A percentile compares a stretch with the other conserved stretches of the same genome.
Conservation (phyloP, 1,139 yeast species). For the Pichia norvegensis region DNA sequence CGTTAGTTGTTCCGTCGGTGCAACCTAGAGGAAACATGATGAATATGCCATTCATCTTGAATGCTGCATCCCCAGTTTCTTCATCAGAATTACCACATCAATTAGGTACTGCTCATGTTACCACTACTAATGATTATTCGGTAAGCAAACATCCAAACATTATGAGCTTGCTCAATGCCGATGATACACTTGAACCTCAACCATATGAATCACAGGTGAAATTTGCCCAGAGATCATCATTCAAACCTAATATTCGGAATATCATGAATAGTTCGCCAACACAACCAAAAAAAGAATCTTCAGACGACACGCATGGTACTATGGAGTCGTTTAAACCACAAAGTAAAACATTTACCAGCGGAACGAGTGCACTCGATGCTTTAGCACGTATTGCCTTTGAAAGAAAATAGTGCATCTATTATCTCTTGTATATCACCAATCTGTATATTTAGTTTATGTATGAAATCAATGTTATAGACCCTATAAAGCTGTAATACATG, state of each 20-base stretch:
- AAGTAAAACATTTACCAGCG: conserved; percentile 10
- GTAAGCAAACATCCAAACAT: conserved; percentile 16
- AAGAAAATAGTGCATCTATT: conserved; percentile 16
- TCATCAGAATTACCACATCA: not conserved
- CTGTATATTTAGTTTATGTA: conserved; percentile 6
- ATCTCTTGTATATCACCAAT: conserved; percentile 1
- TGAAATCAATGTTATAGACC: not conserved
- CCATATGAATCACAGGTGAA: not conserved
- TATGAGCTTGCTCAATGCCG: conserved; percentile 27
- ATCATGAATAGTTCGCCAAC: conserved; percentile 9
- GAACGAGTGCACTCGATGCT: conserved; percentile 28
- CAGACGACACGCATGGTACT: not conserved
- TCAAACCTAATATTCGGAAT: conserved; percentile 11
- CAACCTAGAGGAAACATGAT: conserved; percentile 4
- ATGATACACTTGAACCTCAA: conserved; percentile 7
- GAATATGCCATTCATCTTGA: conserved; percentile 11
- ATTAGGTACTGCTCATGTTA: conserved; percentile 1
- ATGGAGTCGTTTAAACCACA: conserved; percentile 1
- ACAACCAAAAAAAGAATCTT: not conserved
- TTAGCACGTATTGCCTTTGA: conserved; percentile 29
- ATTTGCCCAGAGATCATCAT: not conserved
- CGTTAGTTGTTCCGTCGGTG: no score
- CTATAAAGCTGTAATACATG: not conserved
- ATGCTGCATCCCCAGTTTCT: not conserved
- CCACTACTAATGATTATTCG: not conserved